A percentile compares a stretch with the other conserved stretches of the same genome.
phyloP scores from a whole-genome alignment of 2,329 filamentous ascomycete genomes.

The Exophiala sideris region DNA sequence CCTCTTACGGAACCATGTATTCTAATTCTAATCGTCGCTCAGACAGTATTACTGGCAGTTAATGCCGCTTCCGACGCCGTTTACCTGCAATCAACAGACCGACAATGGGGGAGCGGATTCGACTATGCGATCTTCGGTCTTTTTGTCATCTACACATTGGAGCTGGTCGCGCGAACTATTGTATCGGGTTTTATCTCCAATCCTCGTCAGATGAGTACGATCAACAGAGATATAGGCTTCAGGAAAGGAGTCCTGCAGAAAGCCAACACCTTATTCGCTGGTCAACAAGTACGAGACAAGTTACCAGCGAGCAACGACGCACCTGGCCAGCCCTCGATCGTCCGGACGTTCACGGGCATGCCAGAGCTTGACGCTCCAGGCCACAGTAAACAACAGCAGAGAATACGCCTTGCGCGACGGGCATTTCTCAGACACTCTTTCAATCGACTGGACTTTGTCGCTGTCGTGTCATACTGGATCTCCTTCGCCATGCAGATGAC shows the following conservation, averaged over 20 bases:
- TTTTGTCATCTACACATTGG: conserved; percentile 85
- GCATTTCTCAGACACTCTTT: conserved; percentile 94
- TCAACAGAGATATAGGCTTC: conserved; percentile 73
- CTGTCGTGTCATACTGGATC: conserved; percentile 93
- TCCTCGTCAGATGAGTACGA: conserved; percentile 84
- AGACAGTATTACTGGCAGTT: conserved; percentile 82
- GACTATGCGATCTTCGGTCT: conserved; percentile 79
- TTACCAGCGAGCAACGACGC: conserved; percentile 38
- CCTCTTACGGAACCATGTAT: conserved; percentile 84
- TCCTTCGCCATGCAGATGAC: conserved; percentile 71
- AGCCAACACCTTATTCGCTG: conserved; percentile 75
- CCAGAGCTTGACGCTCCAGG: conserved; percentile 61
- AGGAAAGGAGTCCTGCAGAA: conserved; percentile 72
- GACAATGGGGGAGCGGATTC: conserved; percentile 64
- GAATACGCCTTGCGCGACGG: conserved; percentile 79
- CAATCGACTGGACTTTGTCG: conserved; percentile 91
- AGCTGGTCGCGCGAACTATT: conserved; percentile 76
- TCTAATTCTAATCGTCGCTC: conserved; percentile 79
- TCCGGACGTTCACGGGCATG: conserved; percentile 72
- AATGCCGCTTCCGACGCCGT: conserved; percentile 70
- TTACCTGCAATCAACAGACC: conserved; percentile 57
- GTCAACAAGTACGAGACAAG: conserved; percentile 61
- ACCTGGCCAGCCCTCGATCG: conserved; percentile 60
- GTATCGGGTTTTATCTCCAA: conserved; percentile 94
- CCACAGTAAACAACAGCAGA: conserved; percentile 72